Base-by-base conservation (phyloP, 441 rosid genomes). In the Caryocar brasiliense region DNA sequence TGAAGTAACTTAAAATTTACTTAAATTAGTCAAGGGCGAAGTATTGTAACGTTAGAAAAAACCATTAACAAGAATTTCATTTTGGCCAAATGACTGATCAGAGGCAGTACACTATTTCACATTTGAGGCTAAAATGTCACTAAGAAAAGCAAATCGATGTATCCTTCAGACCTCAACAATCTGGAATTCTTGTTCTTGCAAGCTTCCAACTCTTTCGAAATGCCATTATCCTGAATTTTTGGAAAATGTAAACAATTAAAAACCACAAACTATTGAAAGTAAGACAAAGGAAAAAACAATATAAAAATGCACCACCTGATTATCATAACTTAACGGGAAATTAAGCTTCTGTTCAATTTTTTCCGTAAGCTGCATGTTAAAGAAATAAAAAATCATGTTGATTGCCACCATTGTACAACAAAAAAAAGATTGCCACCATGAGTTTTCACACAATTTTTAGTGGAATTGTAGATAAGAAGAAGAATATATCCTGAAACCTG, bases 111-210 rank as follows among this genome's bases (percentile, higher is more conserved):
- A 44, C 34, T 36, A 17, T 18, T 28, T 17, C 39, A 42, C n/a
- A n/a, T n/a, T n/a, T n/a, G n/a, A n/a, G n/a, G n/a, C 22, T 24
- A 36, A 22, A 51, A 47, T 6, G 45, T 39, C 15, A 50, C 56
- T 22, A 55, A 35, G 13, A 17, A 49, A 37, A 52, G 51, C 28
- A 34, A 37, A 14, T 39, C 20, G 40, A 23, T 47, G 36, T 48
- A 38, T 12, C n/a, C 35, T 56, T 15, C 45, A 43, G 75, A 91
- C 98, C 95, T 81, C 63, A 72, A 65, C 59, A 91, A 62, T 63
- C 74, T 73, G 62, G 75, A 67, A 66, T 87, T 85, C 81, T 69
- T 67, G 39, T 56, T 77, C 79, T 71, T 70, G 79, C 85, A 83
- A 59, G 78, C 75, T 64, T 72, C 75, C 63, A 91, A 72, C 72